Base-by-base conservation (phyloP, 768 basidiomycete species). In the Mycena metata region DNA sequence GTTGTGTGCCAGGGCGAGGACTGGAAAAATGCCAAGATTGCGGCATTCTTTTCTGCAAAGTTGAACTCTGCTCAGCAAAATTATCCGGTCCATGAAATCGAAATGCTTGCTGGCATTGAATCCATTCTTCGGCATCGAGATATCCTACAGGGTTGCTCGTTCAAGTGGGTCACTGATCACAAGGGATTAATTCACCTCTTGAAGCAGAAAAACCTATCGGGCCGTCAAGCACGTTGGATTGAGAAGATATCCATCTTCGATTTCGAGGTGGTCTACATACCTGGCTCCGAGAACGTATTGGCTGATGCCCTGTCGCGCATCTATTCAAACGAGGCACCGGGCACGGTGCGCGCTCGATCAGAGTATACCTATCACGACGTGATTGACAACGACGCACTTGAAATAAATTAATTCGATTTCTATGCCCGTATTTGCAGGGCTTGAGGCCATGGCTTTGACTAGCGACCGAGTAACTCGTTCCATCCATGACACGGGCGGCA, bases 201-300 rank as follows among this genome's bases (percentile, higher is more conserved):
- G 3, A 56, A 56, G 7, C 57, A 58, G 24, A 58, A 58, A 15
- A 21, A 58, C 26, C 43, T 58, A 42, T 45, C 57, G 19, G 55
- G 55, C 21, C 13, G 55, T 1, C 55, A 56, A 23, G 55, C 55
- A 1, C 55, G 55, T 11, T 56, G 57, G 57, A 43, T 58, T 42
- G 57, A 58, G 36, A 58, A 58, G 42, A 58, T 46, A 3, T 58
- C 57, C 0, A 43, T 16, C 17, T 58, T 58, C 33, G 57, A 58
- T 30, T 58, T 45, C 17, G 43, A 58, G 3, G 45, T 58, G 10
- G 11, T 30, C 10, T 58, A 58, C 30, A 43, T 58, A 24, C 57
- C 57, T 19, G 57, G 57, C 1, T 45, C 57, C 0, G 57, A 58
- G 9, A 58, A 58, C 12, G 43, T 58, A 9, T 26, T 58, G 6